Conservation (phyloP, 2,329 filamentous ascomycete species). For the Phialocephala sp. region DNA sequence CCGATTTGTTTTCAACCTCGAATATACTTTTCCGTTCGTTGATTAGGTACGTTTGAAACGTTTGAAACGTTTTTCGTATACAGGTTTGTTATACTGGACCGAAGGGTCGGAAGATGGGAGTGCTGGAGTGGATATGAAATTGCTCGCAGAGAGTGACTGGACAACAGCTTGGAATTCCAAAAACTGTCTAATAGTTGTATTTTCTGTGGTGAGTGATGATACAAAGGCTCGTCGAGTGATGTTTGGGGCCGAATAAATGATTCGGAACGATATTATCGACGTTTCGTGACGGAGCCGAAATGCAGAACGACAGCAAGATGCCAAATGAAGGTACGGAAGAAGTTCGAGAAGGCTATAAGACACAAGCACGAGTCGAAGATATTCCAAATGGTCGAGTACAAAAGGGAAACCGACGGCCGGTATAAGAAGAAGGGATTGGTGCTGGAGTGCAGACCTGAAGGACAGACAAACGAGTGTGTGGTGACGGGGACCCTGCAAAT, state of each 20-base stretch:
- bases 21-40: conserved; percentile 19
- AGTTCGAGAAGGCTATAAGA: conserved; percentile 41
- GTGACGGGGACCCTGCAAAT: conserved; percentile 44
- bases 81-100: conserved; percentile 22
- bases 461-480: conserved; percentile 40
- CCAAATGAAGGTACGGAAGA: conserved; percentile 45
- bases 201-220: conserved; percentile 41
- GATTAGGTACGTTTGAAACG: conserved; percentile 31
- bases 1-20: conserved; percentile 21
- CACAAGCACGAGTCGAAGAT: conserved; percentile 43
- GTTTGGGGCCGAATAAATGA: conserved; percentile 27
- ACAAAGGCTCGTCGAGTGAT: conserved; percentile 38
- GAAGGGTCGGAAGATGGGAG: conserved; percentile 26
- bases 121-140: conserved; percentile 29
- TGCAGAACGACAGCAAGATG: conserved; percentile 41
- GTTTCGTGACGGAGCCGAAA: conserved; percentile 36
- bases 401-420: conserved; percentile 43
- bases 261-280: conserved; percentile 36
- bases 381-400: conserved; percentile 43
- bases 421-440: conserved; percentile 43
- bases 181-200: conserved; percentile 44
- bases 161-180: conserved; percentile 42
- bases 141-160: conserved; percentile 44
- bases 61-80: conserved; percentile 26
- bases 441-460: conserved; percentile 39